phyloP scores from a whole-genome alignment of 1,284 basidiomycete genomes.

The Ganoderma lingzhi region DNA sequence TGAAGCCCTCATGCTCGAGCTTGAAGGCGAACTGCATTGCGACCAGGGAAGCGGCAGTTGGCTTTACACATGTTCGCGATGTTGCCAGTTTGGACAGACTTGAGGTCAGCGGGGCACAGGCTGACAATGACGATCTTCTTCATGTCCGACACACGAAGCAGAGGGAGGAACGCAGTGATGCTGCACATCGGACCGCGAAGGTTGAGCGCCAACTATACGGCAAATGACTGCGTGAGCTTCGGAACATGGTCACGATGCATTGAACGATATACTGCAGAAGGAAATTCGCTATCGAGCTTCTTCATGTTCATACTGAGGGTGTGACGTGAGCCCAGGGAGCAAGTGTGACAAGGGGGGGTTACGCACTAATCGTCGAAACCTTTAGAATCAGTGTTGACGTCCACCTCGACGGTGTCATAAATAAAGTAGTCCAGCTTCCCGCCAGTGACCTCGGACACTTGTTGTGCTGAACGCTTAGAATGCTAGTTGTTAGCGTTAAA shows the following conservation, averaged over 20 bases:
- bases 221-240: not conserved
- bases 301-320: slow-evolving; percentile 16
- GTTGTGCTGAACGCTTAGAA: slow-evolving; percentile 3
- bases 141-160: slow-evolving; percentile 43
- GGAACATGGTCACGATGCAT: too few species aligned
- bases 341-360: not conserved
- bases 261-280: slow-evolving; percentile 10
- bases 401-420: slow-evolving; percentile 19
- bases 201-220: slow-evolving; percentile 44
- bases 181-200: slow-evolving; percentile 47
- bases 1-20: slow-evolving; percentile 46
- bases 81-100: slow-evolving; percentile 34
- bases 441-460: slow-evolving; percentile 14
- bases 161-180: slow-evolving; percentile 48
- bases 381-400: not conserved
- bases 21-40: slow-evolving; percentile 47
- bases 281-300: slow-evolving; percentile 37
- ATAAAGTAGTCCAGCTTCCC: slow-evolving; percentile 23
- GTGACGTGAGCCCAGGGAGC: not conserved
- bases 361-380: slow-evolving; percentile 25
- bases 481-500: not conserved
- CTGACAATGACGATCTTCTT: slow-evolving; percentile 50
- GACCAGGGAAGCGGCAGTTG: slow-evolving; percentile 44
- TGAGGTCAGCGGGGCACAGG: slow-evolving; percentile 42
- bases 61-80: slow-evolving; percentile 39